These are phyloP conservation scores for Fagopyrum homotropicum DNA, from an alignment of 148 eudicot species.

Conservation along the genomic window DNA sequence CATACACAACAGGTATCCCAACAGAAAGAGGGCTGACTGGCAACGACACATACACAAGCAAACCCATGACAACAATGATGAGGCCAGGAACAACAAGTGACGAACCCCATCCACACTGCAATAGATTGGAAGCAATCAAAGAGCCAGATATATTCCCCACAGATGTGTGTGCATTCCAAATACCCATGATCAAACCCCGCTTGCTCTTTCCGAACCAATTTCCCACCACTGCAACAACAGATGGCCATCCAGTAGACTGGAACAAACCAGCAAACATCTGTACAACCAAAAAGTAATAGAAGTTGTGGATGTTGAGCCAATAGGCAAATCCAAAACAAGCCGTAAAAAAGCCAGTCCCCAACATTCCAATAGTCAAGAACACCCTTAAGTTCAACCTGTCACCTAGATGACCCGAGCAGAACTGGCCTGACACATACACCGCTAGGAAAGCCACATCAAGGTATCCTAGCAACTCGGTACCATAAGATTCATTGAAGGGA, in stretches of 20 bases:
- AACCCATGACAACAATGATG: constrained; percentile 42
- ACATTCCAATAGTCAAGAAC: constrained; percentile 77
- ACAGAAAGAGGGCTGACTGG: constrained; percentile 71
- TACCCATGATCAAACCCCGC: constrained; percentile 88
- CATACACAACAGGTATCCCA: constrained; percentile 53
- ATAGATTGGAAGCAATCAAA: constrained; percentile 59
- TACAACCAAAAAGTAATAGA: constrained; percentile 56
- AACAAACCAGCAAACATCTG: constrained; percentile 91
- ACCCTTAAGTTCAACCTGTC: constrained; percentile 71
- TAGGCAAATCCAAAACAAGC: constrained; percentile 74
- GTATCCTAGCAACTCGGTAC: constrained; percentile 73
- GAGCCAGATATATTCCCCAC: constrained; percentile 82
- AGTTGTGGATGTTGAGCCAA: constrained; percentile 67
- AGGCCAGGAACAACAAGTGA: constrained; percentile 80
- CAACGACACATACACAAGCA: constrained; percentile 49
- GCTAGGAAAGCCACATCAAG: constrained; percentile 87
- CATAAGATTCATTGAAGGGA: constrained; percentile 67
- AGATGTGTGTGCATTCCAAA: constrained; percentile 89
- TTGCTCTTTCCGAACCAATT: constrained; percentile 89
- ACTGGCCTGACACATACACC: constrained; percentile 73
- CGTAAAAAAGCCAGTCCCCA: constrained; percentile 83
- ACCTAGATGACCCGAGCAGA: constrained; percentile 80
- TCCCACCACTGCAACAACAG: constrained; percentile 88
- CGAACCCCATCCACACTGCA: constrained; percentile 98
- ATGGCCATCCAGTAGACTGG: constrained; percentile 95